Evolutionary conservation across 2,329 filamentous ascomycete species (phyloP).

Genomic region (Rhinocladiella mackenziei): DNA sequence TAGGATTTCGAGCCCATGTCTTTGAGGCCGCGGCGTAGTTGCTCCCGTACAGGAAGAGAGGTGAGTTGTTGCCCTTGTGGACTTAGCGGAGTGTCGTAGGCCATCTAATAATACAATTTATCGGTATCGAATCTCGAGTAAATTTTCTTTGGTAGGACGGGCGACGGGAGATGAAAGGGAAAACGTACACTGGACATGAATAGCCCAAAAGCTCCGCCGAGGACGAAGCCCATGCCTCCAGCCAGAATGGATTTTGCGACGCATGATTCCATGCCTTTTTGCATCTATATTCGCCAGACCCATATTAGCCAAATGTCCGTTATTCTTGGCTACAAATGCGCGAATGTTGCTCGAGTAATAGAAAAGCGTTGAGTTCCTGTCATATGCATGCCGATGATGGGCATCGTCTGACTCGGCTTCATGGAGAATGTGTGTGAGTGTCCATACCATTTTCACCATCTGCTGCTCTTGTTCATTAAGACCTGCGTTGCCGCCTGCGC

Average conservation of each 20-base stretch:
- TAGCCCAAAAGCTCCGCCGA: conserved; percentile 89
- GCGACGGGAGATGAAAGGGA: not conserved
- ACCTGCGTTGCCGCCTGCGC: conserved; percentile 29
- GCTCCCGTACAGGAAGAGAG: conserved; percentile 73
- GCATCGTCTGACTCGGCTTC: no score
- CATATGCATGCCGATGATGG: no score
- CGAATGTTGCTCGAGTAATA: not conserved
- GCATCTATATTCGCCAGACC: conserved; percentile 55
- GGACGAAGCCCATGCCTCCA: conserved; percentile 87
- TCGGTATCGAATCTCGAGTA: not conserved
- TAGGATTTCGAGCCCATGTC: conserved; percentile 87
- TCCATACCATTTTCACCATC: conserved; percentile 45
- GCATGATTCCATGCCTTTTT: conserved; percentile 86
- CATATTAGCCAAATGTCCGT: conserved; percentile 2
- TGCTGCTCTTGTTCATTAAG: conserved; percentile 47
- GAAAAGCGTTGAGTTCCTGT: no score
- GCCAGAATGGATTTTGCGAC: conserved; percentile 83
- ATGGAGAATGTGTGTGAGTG: no score
- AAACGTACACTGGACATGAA: conserved; percentile 80
- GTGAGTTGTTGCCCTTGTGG: conserved; percentile 52
- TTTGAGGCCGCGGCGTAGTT: conserved; percentile 79
- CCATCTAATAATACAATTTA: conserved; percentile 77
- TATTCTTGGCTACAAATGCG: not conserved
- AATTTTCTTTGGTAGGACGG: not conserved
- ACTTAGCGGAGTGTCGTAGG: conserved; percentile 88